Evolutionary conservation across 345 rosid genomes (phyloP), one percentile per base, ranked within the genome.

Genomic region (Ceriops zippeliana): DNA sequence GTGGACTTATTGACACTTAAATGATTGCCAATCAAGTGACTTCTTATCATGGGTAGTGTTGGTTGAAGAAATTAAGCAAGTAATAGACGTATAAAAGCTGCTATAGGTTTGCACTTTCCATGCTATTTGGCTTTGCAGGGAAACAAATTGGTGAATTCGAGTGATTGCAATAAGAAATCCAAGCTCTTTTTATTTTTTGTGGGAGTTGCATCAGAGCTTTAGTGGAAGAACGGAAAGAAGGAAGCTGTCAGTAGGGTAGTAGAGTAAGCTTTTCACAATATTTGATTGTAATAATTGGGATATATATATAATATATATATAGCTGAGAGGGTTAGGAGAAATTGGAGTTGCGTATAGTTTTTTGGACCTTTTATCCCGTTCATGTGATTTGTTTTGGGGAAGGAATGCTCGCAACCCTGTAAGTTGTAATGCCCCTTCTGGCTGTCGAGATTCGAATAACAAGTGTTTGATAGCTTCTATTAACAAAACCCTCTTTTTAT

Each of bases 1-100:
- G 51, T 86, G 93, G 92, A 84, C 79, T 1, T 90, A 90, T 53
- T 85, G 82, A 85, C 38, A 27, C 54, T 9, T 6, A 8, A 28
- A 61, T 61, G 28, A 51, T 34, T 7, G 17, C 21, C 67, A 47
- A 27, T 15, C 6, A 19, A 42, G 49, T 42, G 49, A 13, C 13
- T 42, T 42, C 13, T 16, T 38, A 0, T 13, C 1, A 42, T 42
- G 49, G 5, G 49, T 13, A 42, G 49, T 2, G 49, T 42, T 30
- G 58, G 35, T 47, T 16, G 16, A 19, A 49, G 57, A 8, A 31
- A 17, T 32, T 28, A 31, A 28, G 2, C 16, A 51, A 52, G 46
- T 49, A 20, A 20, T n/a, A 66, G 30, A 13, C 30, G 60, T 32
- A 66, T 42, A 28, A 24, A 24, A 65, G 58, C 35, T 34, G 1